Conservation (phyloP, 352 stramenopile species). For the Stephanocyclus meneghinianus region DNA sequence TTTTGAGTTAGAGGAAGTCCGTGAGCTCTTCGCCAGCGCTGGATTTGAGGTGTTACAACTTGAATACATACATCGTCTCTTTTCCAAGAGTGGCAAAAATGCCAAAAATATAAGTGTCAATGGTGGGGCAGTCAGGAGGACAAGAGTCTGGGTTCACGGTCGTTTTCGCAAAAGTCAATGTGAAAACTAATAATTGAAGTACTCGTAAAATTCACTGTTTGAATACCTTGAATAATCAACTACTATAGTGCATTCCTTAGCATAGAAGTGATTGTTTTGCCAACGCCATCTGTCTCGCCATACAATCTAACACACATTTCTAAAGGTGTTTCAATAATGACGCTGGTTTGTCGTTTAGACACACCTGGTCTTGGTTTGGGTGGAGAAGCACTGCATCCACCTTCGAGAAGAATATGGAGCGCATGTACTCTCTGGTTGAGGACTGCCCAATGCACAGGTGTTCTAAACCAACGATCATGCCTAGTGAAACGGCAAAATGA, state of each 20-base stretch:
- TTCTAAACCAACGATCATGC: conserved; percentile 44
- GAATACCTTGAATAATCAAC: not conserved
- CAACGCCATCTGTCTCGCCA: conserved; percentile 40
- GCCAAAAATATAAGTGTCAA: conserved; percentile 24
- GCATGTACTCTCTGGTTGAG: conserved; percentile 68
- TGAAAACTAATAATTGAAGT: not conserved
- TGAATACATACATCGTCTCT: conserved; percentile 62
- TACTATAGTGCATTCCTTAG: conserved; percentile 14
- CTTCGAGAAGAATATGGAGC: conserved; percentile 60
- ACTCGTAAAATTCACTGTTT: not conserved
- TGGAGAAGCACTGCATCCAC: conserved; percentile 64
- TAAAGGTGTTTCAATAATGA: conserved; percentile 65
- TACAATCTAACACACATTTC: conserved; percentile 74
- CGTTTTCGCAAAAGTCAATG: conserved; percentile 55
- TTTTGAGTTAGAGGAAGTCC: conserved; percentile 83
- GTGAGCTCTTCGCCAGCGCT: conserved; percentile 61
- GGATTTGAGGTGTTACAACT: conserved; percentile 67
- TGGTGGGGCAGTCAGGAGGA: conserved; percentile 30
- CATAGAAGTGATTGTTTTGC: conserved; percentile 38
- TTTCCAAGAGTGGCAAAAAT: conserved; percentile 57
- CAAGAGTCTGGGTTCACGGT: conserved; percentile 68
- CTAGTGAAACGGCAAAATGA: conserved; percentile 3
- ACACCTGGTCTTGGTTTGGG: conserved; percentile 46
- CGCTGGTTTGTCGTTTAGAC: conserved; percentile 57
- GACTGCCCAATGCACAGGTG: conserved; percentile 76